Evolutionary conservation across 106 monocot genomes (phyloP).

Genomic region (Alisma plantagoaquatica): DNA sequence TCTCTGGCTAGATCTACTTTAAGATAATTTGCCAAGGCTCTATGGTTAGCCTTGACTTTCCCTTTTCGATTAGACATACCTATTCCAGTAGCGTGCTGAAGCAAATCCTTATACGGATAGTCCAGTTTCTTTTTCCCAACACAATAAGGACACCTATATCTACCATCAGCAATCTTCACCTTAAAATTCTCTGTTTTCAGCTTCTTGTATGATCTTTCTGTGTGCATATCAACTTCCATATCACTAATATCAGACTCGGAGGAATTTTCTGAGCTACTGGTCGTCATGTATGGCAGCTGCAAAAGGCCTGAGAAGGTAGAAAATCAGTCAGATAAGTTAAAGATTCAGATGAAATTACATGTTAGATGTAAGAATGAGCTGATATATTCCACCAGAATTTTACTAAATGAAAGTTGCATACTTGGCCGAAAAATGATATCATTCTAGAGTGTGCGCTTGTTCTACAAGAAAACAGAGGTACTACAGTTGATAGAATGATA

Average conservation of each 20-base stretch:
- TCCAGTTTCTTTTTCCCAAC: conserved; percentile 53
- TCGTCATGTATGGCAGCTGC: no score
- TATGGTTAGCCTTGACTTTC: conserved; percentile 55
- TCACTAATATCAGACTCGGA: conserved; percentile 71
- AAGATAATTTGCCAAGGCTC: conserved; percentile 40
- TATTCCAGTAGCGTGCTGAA: conserved; percentile 59
- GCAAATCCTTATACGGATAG: conserved; percentile 48
- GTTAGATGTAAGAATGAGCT: no score
- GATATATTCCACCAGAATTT: no score
- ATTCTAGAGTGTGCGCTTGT: no score
- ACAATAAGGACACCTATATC: conserved; percentile 64
- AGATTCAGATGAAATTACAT: no score
- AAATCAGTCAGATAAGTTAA: no score
- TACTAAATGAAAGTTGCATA: no score
- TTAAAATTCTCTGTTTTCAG: conserved; percentile 21
- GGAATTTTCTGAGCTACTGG: conserved; percentile 18
- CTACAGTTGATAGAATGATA: no score
- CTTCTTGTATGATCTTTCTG: conserved; percentile 20
- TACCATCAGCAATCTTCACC: conserved; percentile 27
- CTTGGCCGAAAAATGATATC: no score
- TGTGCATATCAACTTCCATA: conserved; percentile 42
- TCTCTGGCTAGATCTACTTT: conserved; percentile 20
- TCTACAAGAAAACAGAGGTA: no score
- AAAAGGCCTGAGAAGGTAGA: no score
- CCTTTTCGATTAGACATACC: conserved; percentile 41